Percentiles rank a stretch among this genome's conserved stretches.
phyloP scores from a whole-genome alignment of 495 filamentous ascomycete species.

The Xylaria grammica region DNA sequence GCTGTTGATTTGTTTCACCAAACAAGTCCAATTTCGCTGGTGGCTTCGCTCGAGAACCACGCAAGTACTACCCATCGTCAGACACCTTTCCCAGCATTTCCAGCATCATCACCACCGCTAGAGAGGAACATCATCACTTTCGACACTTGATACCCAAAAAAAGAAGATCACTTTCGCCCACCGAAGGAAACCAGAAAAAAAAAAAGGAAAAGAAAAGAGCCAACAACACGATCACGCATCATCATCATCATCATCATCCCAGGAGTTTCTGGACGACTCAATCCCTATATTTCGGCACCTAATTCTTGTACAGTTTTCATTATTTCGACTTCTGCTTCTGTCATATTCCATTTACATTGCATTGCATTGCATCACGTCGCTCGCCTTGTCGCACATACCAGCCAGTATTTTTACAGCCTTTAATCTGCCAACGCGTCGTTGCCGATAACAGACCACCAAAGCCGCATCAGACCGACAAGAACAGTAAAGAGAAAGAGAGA shows the following conservation, averaged over 20 bases:
- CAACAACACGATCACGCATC: conserved; percentile 8
- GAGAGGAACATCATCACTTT: conserved; percentile 10
- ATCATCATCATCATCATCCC: conserved; percentile 3
- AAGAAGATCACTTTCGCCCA: conserved; percentile 13
- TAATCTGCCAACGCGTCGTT: conserved; percentile 20
- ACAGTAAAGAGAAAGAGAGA: not conserved
- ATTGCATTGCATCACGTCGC: conserved; percentile 21
- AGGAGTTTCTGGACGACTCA: conserved; percentile 29
- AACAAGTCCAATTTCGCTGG: conserved; percentile 9
- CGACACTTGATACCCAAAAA: not conserved
- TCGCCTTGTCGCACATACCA: conserved; percentile 19
- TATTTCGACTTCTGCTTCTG: conserved; percentile 11
- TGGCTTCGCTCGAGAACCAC: conserved; percentile 18
- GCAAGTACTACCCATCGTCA: conserved; percentile 13
- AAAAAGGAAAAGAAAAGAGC: conserved; percentile 6
- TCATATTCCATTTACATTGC: conserved; percentile 21
- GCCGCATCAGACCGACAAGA: not conserved
- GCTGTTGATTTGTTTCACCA: conserved; percentile 27
- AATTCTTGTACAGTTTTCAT: conserved; percentile 28
- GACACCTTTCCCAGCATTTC: not conserved
- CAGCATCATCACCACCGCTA: conserved; percentile 17
- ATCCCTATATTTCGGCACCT: conserved; percentile 23
- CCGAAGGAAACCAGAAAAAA: too few relatives aligned
- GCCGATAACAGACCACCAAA: not conserved
- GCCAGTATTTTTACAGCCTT: conserved; percentile 15